phyloP scores from a whole-genome alignment of 1,284 basidiomycete genomes.

The Schizophyllum commune region DNA sequence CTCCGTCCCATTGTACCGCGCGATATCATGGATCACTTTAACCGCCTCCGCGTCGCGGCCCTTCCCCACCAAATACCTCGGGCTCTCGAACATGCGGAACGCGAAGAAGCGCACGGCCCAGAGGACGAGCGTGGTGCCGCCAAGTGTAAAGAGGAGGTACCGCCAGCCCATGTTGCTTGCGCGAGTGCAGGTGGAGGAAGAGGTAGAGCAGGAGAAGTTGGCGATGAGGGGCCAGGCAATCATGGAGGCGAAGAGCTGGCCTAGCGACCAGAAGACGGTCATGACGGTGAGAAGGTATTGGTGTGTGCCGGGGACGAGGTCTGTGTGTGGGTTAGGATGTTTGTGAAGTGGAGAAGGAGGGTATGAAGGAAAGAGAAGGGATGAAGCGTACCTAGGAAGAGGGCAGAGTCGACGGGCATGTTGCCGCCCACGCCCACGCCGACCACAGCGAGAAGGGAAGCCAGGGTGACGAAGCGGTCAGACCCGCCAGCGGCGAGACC shows the following conservation, averaged over 20 bases:
- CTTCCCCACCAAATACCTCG: constrained; percentile 36
- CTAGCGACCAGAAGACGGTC: constrained; percentile 55
- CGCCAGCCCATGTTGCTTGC: constrained; percentile 64
- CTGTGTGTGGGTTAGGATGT: constrained; percentile 18
- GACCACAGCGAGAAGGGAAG: constrained; percentile 37
- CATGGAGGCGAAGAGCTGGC: constrained; percentile 48
- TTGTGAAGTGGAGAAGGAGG: too few relatives aligned
- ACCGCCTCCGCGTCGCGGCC: constrained; percentile 69
- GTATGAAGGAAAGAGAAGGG: not conserved
- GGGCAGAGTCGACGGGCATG: constrained; percentile 57
- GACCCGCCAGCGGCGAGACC: constrained; percentile 44
- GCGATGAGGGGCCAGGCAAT: constrained; percentile 62
- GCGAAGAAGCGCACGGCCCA: constrained; percentile 67
- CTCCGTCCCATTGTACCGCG: constrained; percentile 54
- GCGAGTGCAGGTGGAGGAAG: constrained; percentile 27
- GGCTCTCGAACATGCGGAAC: constrained; percentile 70
- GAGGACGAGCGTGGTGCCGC: constrained; percentile 56
- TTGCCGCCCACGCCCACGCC: constrained; percentile 47
- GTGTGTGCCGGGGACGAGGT: constrained; percentile 48
- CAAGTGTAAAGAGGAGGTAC: constrained; percentile 62
- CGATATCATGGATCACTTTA: constrained; percentile 61
- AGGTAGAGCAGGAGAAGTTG: constrained; percentile 46
- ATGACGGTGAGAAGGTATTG: constrained; percentile 52
- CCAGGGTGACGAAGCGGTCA: constrained; percentile 36
- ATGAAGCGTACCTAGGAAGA: constrained; percentile 47